Evolutionary conservation across 192 early-diverging fungal species (phyloP).

Genomic region (Coemansia aciculifera): DNA sequence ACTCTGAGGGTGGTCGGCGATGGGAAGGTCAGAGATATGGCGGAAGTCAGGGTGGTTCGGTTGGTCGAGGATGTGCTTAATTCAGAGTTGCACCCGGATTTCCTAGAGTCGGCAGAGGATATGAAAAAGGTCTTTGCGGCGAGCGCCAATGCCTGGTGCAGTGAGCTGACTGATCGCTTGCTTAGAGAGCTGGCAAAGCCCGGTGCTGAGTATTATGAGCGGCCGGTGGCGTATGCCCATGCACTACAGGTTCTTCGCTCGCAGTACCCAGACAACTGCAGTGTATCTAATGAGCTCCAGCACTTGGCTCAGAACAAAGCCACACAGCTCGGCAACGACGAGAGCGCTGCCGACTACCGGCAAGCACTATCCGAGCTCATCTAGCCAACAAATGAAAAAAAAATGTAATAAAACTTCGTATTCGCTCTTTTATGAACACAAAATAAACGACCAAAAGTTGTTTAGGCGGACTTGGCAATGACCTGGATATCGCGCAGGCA

Average conservation of each 20-base stretch:
- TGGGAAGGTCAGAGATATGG: neutral
- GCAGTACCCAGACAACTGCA: slow-evolving; percentile 23
- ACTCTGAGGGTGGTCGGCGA: neutral
- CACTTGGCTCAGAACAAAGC: slow-evolving; percentile 27
- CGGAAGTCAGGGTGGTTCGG: slow-evolving; percentile 31
- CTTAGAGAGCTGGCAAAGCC: slow-evolving; percentile 8
- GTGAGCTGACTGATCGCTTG: slow-evolving; percentile 20
- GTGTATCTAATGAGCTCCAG: slow-evolving; percentile 11
- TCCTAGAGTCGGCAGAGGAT: neutral
- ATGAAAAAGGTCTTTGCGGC: neutral
- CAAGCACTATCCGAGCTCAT: slow-evolving; percentile 28
- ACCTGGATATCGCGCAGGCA: slow-evolving; percentile 56
- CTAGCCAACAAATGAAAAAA: neutral
- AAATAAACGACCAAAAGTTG: neutral
- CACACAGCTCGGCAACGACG: slow-evolving; percentile 8
- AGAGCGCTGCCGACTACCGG: slow-evolving; percentile 28
- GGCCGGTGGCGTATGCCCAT: slow-evolving; percentile 21
- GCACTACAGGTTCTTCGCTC: slow-evolving; percentile 25
- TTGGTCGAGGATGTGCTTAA: slow-evolving; percentile 49
- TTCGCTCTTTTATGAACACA: neutral
- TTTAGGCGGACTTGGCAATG: slow-evolving; percentile 45
- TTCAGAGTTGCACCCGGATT: slow-evolving; percentile 39
- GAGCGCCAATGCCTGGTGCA: slow-evolving; percentile 35
- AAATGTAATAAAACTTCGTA: slow-evolving; percentile 7
- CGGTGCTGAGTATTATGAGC: slow-evolving; percentile 4